Base-by-base conservation (phyloP, 1,284 basidiomycete species). In the Papiliotrema laurentii region DNA sequence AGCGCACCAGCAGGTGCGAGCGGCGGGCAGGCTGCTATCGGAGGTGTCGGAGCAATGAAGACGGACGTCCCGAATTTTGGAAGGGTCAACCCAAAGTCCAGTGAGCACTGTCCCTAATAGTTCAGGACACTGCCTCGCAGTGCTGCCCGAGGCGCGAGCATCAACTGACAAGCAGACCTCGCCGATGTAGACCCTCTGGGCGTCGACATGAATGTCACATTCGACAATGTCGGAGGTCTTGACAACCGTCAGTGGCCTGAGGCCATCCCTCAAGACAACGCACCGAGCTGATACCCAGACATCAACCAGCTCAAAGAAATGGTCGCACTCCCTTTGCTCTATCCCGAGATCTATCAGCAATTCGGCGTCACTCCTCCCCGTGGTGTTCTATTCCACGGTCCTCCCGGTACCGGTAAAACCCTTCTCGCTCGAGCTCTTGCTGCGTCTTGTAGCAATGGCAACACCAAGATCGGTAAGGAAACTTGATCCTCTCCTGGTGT, bases 251-350 rank as follows among this genome's bases (percentile, higher is more conserved):
- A 69, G 87, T 78, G 6, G 25, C 27, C 30, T 36, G 16, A 2
- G 34, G 28, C 16, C 16, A 27, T 27, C 9, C 7, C 2, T 36
- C 11, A 10, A 36, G 28, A 21, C 27, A 24, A 4, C 39, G 19
- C 21, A 13, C 26, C 26, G 14, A 28, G 18, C 33, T 28, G 3
- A 51, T 58, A 30, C 47, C 14, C 45, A 89, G 87, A 98, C 67
- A 96, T 98, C 56, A 92, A 96, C 66, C 89, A 92, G 30, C 77
- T 98, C 56, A 98, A 97, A 76, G 96, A 99, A 71, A 98, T 99
- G 96, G 97, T 97, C 0, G 80, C 94, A 19, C 80, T 99, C 0
- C 96, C 96, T 0, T 77, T 99, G 0, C 78, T 97, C 6, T 99
- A 99, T 66, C 96, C 96, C 0, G 96, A 99, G 73, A 85, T 99